Base-by-base conservation (phyloP, 768 basidiomycete species). In the Cyclocybe aegerita region DNA sequence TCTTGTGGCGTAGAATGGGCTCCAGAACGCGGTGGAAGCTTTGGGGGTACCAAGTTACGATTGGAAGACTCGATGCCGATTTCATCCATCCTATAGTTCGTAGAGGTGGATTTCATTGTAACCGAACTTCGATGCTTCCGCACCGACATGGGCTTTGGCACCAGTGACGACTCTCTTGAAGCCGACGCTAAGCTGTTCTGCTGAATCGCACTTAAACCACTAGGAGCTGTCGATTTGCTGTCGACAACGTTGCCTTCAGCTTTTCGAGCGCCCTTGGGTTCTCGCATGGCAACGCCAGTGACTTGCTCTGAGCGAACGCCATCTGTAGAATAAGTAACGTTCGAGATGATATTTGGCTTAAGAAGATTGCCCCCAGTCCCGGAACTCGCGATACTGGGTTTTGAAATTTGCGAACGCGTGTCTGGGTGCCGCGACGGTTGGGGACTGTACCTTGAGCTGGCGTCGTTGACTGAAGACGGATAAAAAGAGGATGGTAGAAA, bases 221-320 rank as follows among this genome's bases (percentile, higher is more conserved):
- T 35, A 38, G 34, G 9, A 41, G 31, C 14, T 44, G 42, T 31
- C 17, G 34, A 4, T 30, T 48, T 37, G n/a, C 10, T 39, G 7
- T 38, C 39, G 4, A 30, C 38, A 30, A 40, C 16, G 15, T 48
- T 41, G 16, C 46, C 38, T 4, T 52, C 56, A 14, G 42, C 53
- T 41, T 43, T 57, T n/a, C 43, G 43, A 43, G 54, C 60, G 23
- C 61, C 59, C 54, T 58, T 64, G 10, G 50, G 45, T 37, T 79
- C 77, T 15, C 79, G 75, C 78, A 79, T 79, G 1, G 75, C 72
- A 11, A 73, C 61, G 10, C 81, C 80, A 2, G 81, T 83, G 14
- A 76, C 74, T 39, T 83, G 81, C 57, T 81, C 76, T 2, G 84
- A 83, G 37, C 80, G 77, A 30, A 72, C 67, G 39, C 75, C 79